Base-by-base conservation (phyloP, 2,329 filamentous ascomycete genomes). In the Neofusicoccum laricinum region DNA sequence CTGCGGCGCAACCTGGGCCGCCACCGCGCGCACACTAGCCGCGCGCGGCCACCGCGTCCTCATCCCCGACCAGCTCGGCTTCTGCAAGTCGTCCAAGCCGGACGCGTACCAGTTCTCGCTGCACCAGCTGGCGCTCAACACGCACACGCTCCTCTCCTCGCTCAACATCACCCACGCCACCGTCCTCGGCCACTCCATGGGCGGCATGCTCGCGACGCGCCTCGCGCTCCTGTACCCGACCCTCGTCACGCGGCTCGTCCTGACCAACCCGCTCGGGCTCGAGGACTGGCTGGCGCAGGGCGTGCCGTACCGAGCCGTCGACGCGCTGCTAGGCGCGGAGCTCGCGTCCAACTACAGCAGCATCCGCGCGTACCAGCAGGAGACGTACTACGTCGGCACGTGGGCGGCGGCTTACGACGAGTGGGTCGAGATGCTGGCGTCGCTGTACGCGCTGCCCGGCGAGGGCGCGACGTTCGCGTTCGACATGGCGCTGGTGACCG, bases 51-150 rank as follows among this genome's bases (percentile, higher is more conserved):
- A 83, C 67, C 81, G 84, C 43, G 81, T 85, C 59, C 79, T 86
- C 58, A 73, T 83, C 2, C 81, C 83, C 0, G 84, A 86, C 67
- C 83, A 86, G 67, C 73, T 86, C 51, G 84, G 84, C 65, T 86
- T 84, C 74, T 86, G 84, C 79, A 85, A 85, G 71, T 85, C 82
- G 8, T 78, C 80, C 30, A 86, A 86, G 71, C 81, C 82, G 0
- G 69, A 70, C 1, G 68, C 69, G 12, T 86, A 85, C 70, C 83
- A 85, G 69, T 85, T 83, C 74, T 82, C 78, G 30, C 75, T 85
- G 7, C 77, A 81, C 36, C 83, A 85, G 70, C 73, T 85, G 6
- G 80, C 81, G 1, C 75, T 76, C 67, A 86, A 85, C 74, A 85
- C 82, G 12, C 75, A 78, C 45, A 75, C 73, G n/a, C 73, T 86